Percentiles rank a stretch among this genome's conserved stretches.
These are phyloP conservation scores for Torulaspora franciscae DNA, from an alignment of 805 yeast species.

Conservation along the genomic window DNA sequence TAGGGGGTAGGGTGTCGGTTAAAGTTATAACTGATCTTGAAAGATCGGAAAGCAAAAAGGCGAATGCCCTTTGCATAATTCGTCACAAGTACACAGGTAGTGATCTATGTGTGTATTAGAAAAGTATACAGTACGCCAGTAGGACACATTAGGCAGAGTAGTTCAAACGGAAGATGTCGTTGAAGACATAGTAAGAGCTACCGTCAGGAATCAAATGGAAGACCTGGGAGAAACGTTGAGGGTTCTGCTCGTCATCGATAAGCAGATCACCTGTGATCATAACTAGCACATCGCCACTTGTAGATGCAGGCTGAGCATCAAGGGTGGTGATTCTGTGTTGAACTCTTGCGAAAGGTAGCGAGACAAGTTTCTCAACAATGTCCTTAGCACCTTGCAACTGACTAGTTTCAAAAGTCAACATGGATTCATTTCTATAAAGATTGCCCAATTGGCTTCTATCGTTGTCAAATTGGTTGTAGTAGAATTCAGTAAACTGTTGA, in stretches of 20 bases:
- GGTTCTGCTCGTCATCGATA: slow-evolving; percentile 86
- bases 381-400: slow-evolving; percentile 92
- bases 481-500: slow-evolving; percentile 86
- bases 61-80: neutral
- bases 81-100: slow-evolving; percentile 1
- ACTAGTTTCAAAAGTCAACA: slow-evolving; percentile 93
- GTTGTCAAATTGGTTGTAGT: slow-evolving; percentile 90
- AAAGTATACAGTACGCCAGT: neutral
- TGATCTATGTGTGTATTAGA: neutral
- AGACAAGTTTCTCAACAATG: slow-evolving; percentile 85
- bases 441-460: slow-evolving; percentile 90
- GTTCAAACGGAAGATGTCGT: slow-evolving; percentile 94
- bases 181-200: slow-evolving; percentile 85
- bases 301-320: slow-evolving; percentile 97
- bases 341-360: slow-evolving; percentile 89
- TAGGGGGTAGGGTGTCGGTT: neutral
- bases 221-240: slow-evolving; percentile 95
- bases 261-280: slow-evolving; percentile 96
- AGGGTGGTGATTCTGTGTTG: slow-evolving; percentile 89
- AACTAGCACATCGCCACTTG: slow-evolving; percentile 86
- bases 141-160: slow-evolving; percentile 48
- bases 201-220: slow-evolving; percentile 95
- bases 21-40: neutral
- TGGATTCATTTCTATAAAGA: slow-evolving; percentile 92
- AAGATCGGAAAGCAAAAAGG: neutral